Base-by-base conservation (phyloP, 169 alveolate species). In the Plasmodium yoelii region DNA sequence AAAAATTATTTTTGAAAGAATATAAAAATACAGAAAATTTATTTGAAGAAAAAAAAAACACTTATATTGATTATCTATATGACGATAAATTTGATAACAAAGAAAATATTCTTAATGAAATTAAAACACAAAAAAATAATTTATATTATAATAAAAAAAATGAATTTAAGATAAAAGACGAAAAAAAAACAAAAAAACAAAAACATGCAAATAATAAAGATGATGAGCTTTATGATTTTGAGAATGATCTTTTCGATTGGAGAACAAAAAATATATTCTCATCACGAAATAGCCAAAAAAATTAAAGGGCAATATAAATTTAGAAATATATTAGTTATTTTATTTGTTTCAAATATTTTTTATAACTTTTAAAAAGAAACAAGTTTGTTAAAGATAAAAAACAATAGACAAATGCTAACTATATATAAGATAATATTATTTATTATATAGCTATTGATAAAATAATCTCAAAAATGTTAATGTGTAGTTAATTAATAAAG, bases 21-120 rank as follows among this genome's bases (percentile, higher is more conserved):
- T 63, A 63, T 51, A 75, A 75, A 39, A 61, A 49, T 55, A 34
- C 60, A 12, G 88, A 75, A 75, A 63, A 57, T 1, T 56, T 47
- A 26, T 75, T 46, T 55, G 77, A 75, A 68, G 88, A 75, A 57
- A 63, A 61, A 44, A 75, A 61, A 55, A 75, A 75, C 56, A 75
- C 53, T 56, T 75, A 63, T 57, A 75, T 75, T 44, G 88, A 75
- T 61, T 75, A 75, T 67, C 51, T 75, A 42, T 75, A 75, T 75
- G 88, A 51, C 28, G 88, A 75, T 51, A 75, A 75, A 56, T 75
- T 61, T 75, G 88, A 75, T 63, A 68, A 75, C 57, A 75, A 61
- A 56, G 74, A 61, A 63, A 39, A 75, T 6, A 63, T 75, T 65
- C 51, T 75, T 46, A 55, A 75, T 63, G 88, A 75, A 63, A 61